Conservation (phyloP, 176 grass and related monocot species). For the Puya raimondii region DNA sequence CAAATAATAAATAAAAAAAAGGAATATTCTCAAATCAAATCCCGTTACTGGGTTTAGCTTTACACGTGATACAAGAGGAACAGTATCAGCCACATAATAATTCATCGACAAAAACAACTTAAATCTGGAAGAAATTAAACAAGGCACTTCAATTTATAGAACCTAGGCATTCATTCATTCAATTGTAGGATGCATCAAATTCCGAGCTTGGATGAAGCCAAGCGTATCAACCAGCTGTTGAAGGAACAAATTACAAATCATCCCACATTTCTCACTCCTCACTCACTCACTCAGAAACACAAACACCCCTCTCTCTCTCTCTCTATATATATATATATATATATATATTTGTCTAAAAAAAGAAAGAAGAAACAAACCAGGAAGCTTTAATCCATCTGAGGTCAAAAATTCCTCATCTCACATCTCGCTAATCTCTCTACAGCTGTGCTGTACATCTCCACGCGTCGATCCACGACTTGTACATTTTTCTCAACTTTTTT, state of each 20-base stretch:
- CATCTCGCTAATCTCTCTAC: background rate
- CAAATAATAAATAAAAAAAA: too few relatives aligned
- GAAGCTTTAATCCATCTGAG: too few relatives aligned
- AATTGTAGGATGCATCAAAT: background rate
- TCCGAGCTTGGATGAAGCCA: background rate
- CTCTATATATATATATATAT: too few relatives aligned
- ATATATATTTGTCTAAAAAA: too few relatives aligned
- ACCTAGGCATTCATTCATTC: background rate
- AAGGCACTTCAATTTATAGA: background rate
- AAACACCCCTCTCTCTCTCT: background rate
- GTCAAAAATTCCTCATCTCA: too few relatives aligned
- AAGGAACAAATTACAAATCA: background rate
- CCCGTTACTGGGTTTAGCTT: too few relatives aligned
- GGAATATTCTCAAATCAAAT: too few relatives aligned
- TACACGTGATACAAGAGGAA: too few relatives aligned
- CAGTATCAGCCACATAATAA: background rate
- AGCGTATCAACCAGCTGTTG: background rate
- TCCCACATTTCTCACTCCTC: background rate
- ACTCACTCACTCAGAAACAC: background rate
- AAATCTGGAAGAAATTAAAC: background rate
- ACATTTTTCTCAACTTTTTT: background rate
- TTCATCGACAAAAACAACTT: background rate
- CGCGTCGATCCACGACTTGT: background rate
- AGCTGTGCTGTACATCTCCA: conserved; percentile 6
- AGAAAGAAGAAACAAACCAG: too few relatives aligned